Evolutionary conservation across 1,139 yeast species (phyloP).

Genomic region (Geotrichum macrosporum): DNA sequence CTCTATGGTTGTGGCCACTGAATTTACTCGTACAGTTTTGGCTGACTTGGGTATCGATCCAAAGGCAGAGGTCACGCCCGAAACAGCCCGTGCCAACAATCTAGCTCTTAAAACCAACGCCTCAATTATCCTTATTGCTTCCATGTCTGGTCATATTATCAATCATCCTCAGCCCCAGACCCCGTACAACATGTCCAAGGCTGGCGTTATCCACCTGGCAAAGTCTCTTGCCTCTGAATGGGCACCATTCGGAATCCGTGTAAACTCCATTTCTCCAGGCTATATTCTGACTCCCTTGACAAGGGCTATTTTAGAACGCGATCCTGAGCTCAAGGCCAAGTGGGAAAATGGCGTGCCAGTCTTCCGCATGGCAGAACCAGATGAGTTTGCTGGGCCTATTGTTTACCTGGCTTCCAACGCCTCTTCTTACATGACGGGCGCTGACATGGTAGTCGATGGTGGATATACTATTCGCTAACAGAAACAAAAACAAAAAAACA

Average conservation of each 20-base stretch:
- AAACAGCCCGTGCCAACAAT: background rate
- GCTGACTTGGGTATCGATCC: constrained; percentile 34
- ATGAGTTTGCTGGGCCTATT: too few species aligned
- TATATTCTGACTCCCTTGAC: too few species aligned
- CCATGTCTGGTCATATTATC: constrained; percentile 81
- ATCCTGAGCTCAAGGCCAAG: constrained; percentile 48
- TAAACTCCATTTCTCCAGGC: too few species aligned
- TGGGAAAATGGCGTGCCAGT: constrained; percentile 69
- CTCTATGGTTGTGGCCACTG: constrained; percentile 61
- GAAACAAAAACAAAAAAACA: too few species aligned
- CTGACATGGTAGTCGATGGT: constrained; percentile 75
- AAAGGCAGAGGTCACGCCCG: background rate
- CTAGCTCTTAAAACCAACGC: constrained; percentile 39
- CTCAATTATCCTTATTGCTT: constrained; percentile 70
- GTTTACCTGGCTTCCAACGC: constrained; percentile 71
- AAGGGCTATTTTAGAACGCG: too few species aligned
- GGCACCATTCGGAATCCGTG: constrained; percentile 74
- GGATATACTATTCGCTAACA: constrained; percentile 61
- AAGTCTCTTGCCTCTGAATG: constrained; percentile 79
- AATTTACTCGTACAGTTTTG: constrained; percentile 66
- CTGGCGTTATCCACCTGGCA: constrained; percentile 75
- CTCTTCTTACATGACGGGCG: constrained; percentile 80
- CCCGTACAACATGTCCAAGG: constrained; percentile 81
- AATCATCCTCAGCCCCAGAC: constrained; percentile 82
- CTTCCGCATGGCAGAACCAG: constrained; percentile 74